phyloP scores from a whole-genome alignment of 1,284 basidiomycete genomes.

The Sporisorium graminicola region DNA sequence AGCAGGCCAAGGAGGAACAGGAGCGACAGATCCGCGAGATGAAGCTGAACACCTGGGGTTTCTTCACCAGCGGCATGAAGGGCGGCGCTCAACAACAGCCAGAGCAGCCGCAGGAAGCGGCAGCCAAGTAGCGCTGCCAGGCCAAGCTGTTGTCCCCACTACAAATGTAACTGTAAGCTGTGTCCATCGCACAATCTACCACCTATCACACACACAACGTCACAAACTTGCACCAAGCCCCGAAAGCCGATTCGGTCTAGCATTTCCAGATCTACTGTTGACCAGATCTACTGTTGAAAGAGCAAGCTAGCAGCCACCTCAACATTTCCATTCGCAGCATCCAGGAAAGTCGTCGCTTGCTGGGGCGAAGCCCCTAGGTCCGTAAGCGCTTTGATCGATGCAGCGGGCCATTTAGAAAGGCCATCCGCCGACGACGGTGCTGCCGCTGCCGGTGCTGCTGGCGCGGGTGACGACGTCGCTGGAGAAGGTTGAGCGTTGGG shows the following conservation, averaged over 20 bases:
- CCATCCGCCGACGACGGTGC: too few relatives aligned
- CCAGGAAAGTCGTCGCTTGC: conserved; percentile 80
- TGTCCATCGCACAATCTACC: too few relatives aligned
- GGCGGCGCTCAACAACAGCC: conserved; percentile 3
- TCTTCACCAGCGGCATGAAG: conserved; percentile 45
- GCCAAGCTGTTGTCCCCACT: too few relatives aligned
- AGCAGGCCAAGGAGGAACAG: conserved; percentile 83
- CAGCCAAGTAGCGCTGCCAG: neutral
- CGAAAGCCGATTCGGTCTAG: neutral
- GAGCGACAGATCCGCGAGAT: conserved; percentile 77
- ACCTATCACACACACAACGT: neutral
- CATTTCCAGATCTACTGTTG: conserved; percentile 47
- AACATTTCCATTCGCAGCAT: conserved; percentile 85
- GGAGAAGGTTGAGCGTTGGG: conserved; percentile 6
- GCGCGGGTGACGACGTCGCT: conserved; percentile 11
- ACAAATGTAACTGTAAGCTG: too few relatives aligned
- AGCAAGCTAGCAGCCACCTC: conserved; percentile 89
- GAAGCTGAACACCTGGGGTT: conserved; percentile 67
- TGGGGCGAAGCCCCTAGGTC: conserved; percentile 78
- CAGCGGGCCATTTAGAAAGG: conserved; percentile 54
- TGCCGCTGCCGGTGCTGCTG: conserved; percentile 21
- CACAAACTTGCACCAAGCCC: neutral
- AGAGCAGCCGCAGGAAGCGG: too few relatives aligned
- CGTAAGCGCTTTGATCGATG: conserved; percentile 73
- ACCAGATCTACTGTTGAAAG: conserved; percentile 72